Evolutionary conservation across 805 yeast species (phyloP), one percentile per base, ranked within the genome.

Genomic region (Blastobotrys parvus): DNA sequence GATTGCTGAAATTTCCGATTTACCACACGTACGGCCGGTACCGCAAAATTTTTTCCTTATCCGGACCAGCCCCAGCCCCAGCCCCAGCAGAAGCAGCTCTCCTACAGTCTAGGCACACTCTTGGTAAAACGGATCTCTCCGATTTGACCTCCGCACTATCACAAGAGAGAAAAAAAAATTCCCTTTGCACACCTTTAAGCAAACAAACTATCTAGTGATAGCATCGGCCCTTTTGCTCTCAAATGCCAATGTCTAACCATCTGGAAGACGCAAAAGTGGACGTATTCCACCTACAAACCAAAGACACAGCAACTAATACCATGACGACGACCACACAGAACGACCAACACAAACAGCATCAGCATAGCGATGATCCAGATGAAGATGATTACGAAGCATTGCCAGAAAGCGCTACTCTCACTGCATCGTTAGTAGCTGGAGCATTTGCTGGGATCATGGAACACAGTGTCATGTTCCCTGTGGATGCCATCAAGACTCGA

Each of bases 381-480:
- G 51, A 48, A 32, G 35, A 39, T 37, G 98, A 90, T 59, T 90
- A 90, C 63, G 98, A 90, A 63, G 79, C 96, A 4, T 71, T 90
- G 22, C 97, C 97, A 1, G 84, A 80, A 29, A 78, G 80, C 55
- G 88, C 96, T 8, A 80, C 96, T 1, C 66, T 92, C 43, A 59
- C 77, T 3, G 85, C 94, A 3, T 94, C 89, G 59, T 71, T 90
- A 47, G 59, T 77, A 10, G 97, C 97, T 1, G 98, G 98, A 8
- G 97, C 97, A 0, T 85, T 88, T 65, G 97, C 98, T n/a, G 98
- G 98, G 21, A 86, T 92, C 44, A 86, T 90, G 97, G 98, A 90
- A 61, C 98, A 90, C 64, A 80, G 95, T 1, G 87, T 90, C 36
- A 87, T 90, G 96, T 90, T 80, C 60, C 98, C 98, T 1, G 78